Evolutionary conservation across 2,329 filamentous ascomycete genomes (phyloP), one percentile per base, ranked within the genome.

Genomic region (Trichoderma oligosporum): DNA sequence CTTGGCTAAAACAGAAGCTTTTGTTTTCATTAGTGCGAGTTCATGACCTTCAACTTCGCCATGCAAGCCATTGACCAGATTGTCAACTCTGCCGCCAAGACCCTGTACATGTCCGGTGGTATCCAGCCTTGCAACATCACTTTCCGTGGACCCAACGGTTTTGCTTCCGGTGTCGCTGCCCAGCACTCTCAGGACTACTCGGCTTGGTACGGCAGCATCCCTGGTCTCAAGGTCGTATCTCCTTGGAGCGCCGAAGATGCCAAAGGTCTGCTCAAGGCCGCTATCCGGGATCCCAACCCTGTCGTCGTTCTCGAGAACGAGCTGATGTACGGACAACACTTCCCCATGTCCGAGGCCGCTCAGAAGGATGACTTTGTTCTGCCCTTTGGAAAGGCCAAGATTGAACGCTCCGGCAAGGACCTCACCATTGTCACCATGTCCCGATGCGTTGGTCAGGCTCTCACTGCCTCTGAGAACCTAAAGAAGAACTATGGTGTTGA

Each of bases 41-140:
- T 99, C 83, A 99, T 99, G 94, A 99, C 94, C 70, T 97, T 96
- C 86, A 99, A 99, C 85, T 97, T 97, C 74, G 93, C 94, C 76
- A 99, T 99, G 94, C 94, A 99, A 81, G 91, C 94, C 73, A 99
- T 99, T 76, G 94, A 99, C 75, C 94, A 99, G 76, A 90, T 99
- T 73, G 92, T 99, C 85, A 99, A 99, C 86, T 97, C 93, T 48
- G 94, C 83, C 67, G 94, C 91, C 71, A 99, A 99, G 84, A 99
- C 94, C 58, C 93, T 99, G 72, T 99, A 99, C 83, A 99, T 99
- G 94, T 97, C 94, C 63, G 94, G 94, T 69, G 94, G 94, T 75
- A 97, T 97, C 75, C 94, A 99, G 79, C 94, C 94, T 68, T 99
- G 94, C 81, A 97, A 97, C 82, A 93, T 99, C 78, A 97, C 94